These are phyloP conservation scores for Imleria badia DNA, from an alignment of 768 basidiomycete species.

Conservation along the genomic window DNA sequence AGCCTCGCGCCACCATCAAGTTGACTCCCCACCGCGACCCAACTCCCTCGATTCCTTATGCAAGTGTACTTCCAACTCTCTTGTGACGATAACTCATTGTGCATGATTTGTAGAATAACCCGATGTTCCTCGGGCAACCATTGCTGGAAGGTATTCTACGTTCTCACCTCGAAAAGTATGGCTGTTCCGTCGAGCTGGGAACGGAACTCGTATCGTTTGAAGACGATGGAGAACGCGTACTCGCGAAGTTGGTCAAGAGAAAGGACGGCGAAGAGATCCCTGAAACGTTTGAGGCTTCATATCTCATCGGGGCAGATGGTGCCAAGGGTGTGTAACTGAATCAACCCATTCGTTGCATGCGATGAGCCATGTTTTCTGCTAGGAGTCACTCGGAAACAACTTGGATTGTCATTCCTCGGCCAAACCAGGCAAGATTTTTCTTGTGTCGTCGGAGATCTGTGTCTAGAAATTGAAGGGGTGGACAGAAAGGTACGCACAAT, in stretches of 20 bases:
- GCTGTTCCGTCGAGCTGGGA: conserved; percentile 40
- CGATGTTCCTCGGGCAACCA: conserved; percentile 24
- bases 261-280: conserved; percentile 20
- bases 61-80: neutral
- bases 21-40: conserved; percentile 11
- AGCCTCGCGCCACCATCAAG: conserved; percentile 11
- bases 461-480: conserved; percentile 29
- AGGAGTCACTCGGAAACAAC: conserved; percentile 39
- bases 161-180: conserved; percentile 19
- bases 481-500: conserved; percentile 22
- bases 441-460: conserved; percentile 38
- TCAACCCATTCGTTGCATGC: neutral
- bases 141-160: conserved; percentile 28
- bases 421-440: conserved; percentile 33
- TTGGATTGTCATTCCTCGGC: conserved; percentile 43
- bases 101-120: conserved; percentile 6
- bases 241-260: conserved; percentile 34
- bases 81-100: neutral
- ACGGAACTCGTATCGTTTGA: conserved; percentile 46
- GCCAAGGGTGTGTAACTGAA: conserved; percentile 26
- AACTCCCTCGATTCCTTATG: conserved; percentile 30
- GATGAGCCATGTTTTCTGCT: neutral
- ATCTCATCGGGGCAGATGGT: conserved; percentile 44
- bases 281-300: conserved; percentile 33
- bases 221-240: conserved; percentile 37